These are phyloP conservation scores for Mrakia gelida DNA, from an alignment of 768 basidiomycete genomes.

Conservation along the genomic window DNA sequence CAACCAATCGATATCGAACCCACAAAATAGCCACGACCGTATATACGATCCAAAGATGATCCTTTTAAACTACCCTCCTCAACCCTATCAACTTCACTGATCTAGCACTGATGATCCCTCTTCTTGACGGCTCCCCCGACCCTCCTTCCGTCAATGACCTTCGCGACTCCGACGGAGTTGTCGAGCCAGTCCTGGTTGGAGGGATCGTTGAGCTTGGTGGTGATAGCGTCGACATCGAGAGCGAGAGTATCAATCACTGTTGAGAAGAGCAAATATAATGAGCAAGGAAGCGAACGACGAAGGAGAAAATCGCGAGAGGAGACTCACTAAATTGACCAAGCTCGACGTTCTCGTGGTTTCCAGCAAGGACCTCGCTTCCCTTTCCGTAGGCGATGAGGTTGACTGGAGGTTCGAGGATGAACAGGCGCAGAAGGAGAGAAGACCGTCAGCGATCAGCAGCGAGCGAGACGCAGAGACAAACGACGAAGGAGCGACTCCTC, in stretches of 20 bases:
- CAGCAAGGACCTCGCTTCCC: constrained; percentile 11
- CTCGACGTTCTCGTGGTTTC: constrained; percentile 29
- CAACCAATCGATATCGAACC: too few species aligned
- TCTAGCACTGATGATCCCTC: constrained; percentile 12
- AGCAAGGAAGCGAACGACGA: too few species aligned
- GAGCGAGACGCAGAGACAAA: too few species aligned
- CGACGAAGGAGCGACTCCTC: too few species aligned
- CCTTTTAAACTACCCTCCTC: not conserved
- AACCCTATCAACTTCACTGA: not conserved
- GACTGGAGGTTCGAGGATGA: not conserved
- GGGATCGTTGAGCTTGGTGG: constrained; percentile 19
- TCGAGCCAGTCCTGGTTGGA: constrained; percentile 9
- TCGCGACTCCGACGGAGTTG: constrained; percentile 14
- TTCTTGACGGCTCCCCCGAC: constrained; percentile 18
- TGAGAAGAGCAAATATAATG: too few species aligned
- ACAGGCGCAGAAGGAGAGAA: too few species aligned
- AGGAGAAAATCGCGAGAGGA: not conserved
- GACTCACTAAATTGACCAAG: too few species aligned
- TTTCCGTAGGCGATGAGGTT: constrained; percentile 25
- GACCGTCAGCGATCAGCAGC: too few species aligned
- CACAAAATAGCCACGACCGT: not conserved
- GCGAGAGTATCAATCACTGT: constrained; percentile 16
- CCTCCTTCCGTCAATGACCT: constrained; percentile 20
- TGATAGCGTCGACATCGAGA: constrained; percentile 20
- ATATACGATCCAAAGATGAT: not conserved